Percentiles rank a stretch among this genome's conserved stretches.
Conservation (phyloP, 345 rosid genomes). For the Boechera stricta region DNA sequence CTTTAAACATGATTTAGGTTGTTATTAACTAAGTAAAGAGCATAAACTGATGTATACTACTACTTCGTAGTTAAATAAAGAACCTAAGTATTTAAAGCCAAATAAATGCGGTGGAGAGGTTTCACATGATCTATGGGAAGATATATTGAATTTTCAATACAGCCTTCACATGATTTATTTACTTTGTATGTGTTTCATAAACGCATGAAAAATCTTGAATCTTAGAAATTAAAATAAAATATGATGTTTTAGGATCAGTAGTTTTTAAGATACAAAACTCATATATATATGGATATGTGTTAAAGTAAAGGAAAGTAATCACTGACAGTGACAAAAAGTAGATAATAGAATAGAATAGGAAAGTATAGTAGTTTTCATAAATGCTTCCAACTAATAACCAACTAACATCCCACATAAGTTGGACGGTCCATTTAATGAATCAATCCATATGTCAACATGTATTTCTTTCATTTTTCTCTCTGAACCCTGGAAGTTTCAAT, state of each 20-base stretch:
- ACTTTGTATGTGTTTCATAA: not conserved
- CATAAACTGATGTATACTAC: not conserved
- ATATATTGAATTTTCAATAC: not conserved
- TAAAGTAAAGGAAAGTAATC: not conserved
- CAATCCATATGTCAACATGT: slow-evolving; percentile 2
- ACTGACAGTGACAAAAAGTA: slow-evolving; percentile 1
- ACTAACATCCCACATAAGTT: slow-evolving; percentile 40
- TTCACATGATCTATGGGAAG: slow-evolving; percentile 26
- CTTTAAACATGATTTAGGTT: slow-evolving; percentile 10
- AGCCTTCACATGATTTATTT: slow-evolving; percentile 14
- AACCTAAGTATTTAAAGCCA: not conserved
- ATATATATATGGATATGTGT: not conserved
- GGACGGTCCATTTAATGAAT: slow-evolving; percentile 44
- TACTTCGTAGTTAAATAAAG: not conserved
- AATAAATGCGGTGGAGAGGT: slow-evolving; percentile 5
- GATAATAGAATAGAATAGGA: slow-evolving; percentile 9
- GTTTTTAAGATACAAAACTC: not conserved
- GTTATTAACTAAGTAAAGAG: not conserved
- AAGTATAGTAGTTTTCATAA: slow-evolving; percentile 27
- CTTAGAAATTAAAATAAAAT: not conserved
- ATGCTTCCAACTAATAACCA: slow-evolving; percentile 39
- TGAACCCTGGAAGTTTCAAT: not conserved
- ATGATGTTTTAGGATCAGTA: not conserved
- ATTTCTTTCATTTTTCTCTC: not conserved
- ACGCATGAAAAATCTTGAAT: slow-evolving; percentile 3